Percentiles rank a stretch among this genome's conserved stretches.
phyloP scores from a whole-genome alignment of 805 yeast species.

The Yarrowia alimentaria region DNA sequence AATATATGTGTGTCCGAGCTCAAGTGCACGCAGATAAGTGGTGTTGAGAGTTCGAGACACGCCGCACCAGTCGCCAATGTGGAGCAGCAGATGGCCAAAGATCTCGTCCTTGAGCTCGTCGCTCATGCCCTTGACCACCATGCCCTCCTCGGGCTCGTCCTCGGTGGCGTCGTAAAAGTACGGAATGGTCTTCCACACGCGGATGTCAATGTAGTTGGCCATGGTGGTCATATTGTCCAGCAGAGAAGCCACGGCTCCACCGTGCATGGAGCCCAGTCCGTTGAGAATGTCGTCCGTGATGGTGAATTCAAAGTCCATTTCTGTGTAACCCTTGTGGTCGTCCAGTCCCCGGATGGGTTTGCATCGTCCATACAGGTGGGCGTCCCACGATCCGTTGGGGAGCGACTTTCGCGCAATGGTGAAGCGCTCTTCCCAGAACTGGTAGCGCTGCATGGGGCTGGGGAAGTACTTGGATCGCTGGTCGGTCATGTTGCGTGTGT shows the following conservation, averaged over 20 bases:
- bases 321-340: conserved; percentile 23
- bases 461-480: conserved; percentile 17
- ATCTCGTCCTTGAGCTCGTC: conserved; percentile 24
- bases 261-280: conserved; percentile 26
- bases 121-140: conserved; percentile 10
- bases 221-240: conserved; percentile 25
- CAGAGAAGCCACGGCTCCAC: conserved; percentile 23
- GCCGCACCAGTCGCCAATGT: conserved; percentile 25
- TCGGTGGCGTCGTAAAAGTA: conserved; percentile 24
- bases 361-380: conserved; percentile 9
- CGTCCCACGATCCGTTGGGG: conserved; percentile 25
- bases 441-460: conserved; percentile 19
- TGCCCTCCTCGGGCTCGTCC: conserved; percentile 22
- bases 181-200: conserved; percentile 26
- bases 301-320: conserved; percentile 23
- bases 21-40: conserved; percentile 22
- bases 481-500: conserved; percentile 2
- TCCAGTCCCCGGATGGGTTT: conserved; percentile 17
- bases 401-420: conserved; percentile 13
- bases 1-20: conserved; percentile 10
- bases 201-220: conserved; percentile 27
- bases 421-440: conserved; percentile 21
- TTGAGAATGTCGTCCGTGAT: conserved; percentile 23
- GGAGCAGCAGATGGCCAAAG: conserved; percentile 19
- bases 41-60: conserved; percentile 26